Base-by-base conservation (phyloP, 495 filamentous ascomycete species). In the Xylaria sp. region DNA sequence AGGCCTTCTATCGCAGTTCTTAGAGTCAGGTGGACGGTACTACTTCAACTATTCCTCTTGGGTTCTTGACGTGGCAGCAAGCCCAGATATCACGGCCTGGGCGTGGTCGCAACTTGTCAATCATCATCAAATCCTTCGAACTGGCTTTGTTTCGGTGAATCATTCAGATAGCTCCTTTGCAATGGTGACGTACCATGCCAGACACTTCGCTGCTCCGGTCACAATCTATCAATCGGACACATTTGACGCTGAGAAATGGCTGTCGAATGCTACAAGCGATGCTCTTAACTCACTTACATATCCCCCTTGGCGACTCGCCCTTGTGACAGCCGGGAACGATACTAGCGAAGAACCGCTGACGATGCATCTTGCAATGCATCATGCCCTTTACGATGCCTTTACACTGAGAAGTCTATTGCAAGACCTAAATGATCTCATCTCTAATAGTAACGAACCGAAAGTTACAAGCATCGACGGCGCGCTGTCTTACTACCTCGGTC, bases 311-410 rank as follows among this genome's bases (percentile, higher is more conserved):
- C 61, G 68, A 1, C 71, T 79, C 43, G 65, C 72, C 5, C 24
- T 81, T 6, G 63, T 78, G 2, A 71, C 79, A 9, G 4, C 58
- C 0, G 67, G 52, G 11, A 8, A 64, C 9, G 72, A 62, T 17
- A 33, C 50, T 8, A 59, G 59, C n/a, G 35, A 67, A n/a, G 7
- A 19, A 15, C 73, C 53, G 26, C 33, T 83, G 78, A 71, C 89
- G 83, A 72, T 84, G 77, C 82, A 85, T 40, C 71, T 85, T 15
- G 79, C 78, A 0, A 82, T 86, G 6, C 89, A 93, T 64, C 93
- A 97, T 79, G 91, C 92, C 3, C 80, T 97, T 1, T 96, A 94
- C 72, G 93, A 97, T 81, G 93, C 92, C 0, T 83, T 88, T 43
- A 91, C 92, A 19, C 80, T 97, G 6, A 81, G 85, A 19, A 61